Percentiles rank a stretch among this genome's conserved stretches.
Conservation (phyloP, 169 alveolate species). For the Amoebophrya sp. region DNA sequence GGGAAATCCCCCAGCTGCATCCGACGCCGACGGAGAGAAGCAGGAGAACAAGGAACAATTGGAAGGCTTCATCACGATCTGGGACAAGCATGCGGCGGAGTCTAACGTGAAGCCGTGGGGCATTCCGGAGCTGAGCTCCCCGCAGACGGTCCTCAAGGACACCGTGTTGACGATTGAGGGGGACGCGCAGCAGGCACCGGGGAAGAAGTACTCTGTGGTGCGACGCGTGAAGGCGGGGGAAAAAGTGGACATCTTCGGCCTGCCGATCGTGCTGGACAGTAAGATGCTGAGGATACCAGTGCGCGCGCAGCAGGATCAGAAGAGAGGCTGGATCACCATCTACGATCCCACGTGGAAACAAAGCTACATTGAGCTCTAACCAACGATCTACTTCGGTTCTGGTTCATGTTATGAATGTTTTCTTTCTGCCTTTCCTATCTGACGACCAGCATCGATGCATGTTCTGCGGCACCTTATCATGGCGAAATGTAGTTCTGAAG, state of each 20-base stretch:
- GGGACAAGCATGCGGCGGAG: neutral
- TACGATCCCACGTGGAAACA: neutral
- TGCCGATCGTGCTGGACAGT: neutral
- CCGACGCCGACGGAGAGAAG: neutral
- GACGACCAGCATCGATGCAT: no score
- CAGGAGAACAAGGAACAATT: neutral
- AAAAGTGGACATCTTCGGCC: neutral
- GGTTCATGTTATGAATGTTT: no score
- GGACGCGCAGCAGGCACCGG: neutral
- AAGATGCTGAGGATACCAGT: neutral
- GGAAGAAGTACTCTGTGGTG: neutral
- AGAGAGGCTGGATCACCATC: neutral
- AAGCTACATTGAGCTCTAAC: neutral
- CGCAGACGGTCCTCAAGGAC: neutral
- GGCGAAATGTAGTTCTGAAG: no score
- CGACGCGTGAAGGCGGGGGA: neutral
- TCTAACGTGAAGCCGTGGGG: neutral
- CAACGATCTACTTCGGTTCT: no score
- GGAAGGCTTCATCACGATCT: neutral
- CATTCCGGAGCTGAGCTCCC: neutral
- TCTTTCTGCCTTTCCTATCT: no score
- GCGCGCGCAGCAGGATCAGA: neutral
- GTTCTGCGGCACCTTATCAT: no score
- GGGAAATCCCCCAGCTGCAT: neutral
- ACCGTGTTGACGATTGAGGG: neutral